phyloP scores from a whole-genome alignment of 1,139 yeast species.

The Nakaseomyces glabratus region DNA sequence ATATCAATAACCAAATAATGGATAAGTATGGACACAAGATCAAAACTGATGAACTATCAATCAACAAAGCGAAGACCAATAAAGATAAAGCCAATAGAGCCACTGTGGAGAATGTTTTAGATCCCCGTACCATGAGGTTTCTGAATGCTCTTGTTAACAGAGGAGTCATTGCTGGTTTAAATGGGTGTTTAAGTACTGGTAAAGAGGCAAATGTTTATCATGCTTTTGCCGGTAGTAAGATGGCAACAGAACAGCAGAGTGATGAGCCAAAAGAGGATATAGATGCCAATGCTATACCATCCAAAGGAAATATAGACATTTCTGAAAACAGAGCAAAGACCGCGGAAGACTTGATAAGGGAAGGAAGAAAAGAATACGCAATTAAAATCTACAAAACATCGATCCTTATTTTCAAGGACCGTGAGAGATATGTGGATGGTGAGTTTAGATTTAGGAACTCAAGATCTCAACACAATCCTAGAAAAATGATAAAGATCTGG shows the following conservation, averaged over 20 bases:
- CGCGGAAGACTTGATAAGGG: slow-evolving; percentile 1
- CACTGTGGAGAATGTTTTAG: slow-evolving; percentile 92
- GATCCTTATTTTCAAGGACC: slow-evolving; percentile 86
- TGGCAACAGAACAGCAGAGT: slow-evolving; percentile 7
- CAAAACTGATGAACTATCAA: slow-evolving; percentile 46
- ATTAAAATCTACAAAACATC: slow-evolving; percentile 95
- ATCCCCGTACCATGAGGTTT: slow-evolving; percentile 84
- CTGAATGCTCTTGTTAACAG: slow-evolving; percentile 72
- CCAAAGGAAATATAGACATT: slow-evolving; percentile 2
- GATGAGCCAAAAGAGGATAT: slow-evolving; percentile 9
- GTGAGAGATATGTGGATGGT: slow-evolving; percentile 94
- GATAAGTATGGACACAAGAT: slow-evolving; percentile 56
- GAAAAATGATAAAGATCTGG: slow-evolving; percentile 97
- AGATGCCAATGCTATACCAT: slow-evolving; percentile 7
- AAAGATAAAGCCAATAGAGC: slow-evolving; percentile 90
- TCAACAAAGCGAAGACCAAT: slow-evolving; percentile 49
- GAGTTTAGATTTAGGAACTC: slow-evolving; percentile 86
- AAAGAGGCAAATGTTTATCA: slow-evolving; percentile 98
- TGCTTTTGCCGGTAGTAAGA: slow-evolving; percentile 62
- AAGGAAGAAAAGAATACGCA: slow-evolving; percentile 51
- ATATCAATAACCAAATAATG: slow-evolving; percentile 48
- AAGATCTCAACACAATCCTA: slow-evolving; percentile 80
- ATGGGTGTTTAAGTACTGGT: slow-evolving; percentile 94
- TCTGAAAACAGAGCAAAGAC: slow-evolving; percentile 4
- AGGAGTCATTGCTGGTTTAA: slow-evolving; percentile 74